Conservation (phyloP, 164 flowering plant species). For the Euptelea pleiosperma region DNA sequence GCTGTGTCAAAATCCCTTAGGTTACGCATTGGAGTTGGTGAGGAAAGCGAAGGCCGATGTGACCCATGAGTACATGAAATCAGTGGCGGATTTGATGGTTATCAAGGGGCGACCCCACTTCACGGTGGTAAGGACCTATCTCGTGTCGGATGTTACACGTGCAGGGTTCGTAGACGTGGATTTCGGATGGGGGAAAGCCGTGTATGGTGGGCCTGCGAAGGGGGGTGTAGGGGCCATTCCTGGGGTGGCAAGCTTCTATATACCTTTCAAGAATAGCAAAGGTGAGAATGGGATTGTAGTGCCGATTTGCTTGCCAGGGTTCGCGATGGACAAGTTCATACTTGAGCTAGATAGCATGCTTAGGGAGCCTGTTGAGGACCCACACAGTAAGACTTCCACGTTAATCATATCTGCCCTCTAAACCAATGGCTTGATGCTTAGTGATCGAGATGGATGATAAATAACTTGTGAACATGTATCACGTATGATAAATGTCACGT, state of each 20-base stretch:
- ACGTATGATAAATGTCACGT: no score
- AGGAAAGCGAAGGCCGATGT: conserved; percentile 21
- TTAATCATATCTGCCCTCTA: conserved; percentile 2
- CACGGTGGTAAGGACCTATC: conserved; percentile 32
- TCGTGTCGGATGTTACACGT: conserved; percentile 49
- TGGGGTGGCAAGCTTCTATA: conserved; percentile 40
- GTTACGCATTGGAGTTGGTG: conserved; percentile 28
- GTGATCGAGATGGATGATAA: no score
- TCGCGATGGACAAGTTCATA: conserved; percentile 47
- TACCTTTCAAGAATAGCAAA: conserved; percentile 25
- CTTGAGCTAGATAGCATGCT: conserved; percentile 25
- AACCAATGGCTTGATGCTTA: no score
- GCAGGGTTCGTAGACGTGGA: conserved; percentile 49
- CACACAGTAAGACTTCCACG: background rate
- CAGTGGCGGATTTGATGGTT: conserved; percentile 32
- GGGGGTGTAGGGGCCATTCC: conserved; percentile 43
- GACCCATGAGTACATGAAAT: conserved; percentile 32
- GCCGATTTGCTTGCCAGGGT: conserved; percentile 45
- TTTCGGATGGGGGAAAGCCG: conserved; percentile 62
- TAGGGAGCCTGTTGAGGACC: background rate
- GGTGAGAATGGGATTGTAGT: conserved; percentile 56
- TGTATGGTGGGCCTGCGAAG: conserved; percentile 48
- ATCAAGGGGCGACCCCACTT: conserved; percentile 27
- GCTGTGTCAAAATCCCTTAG: conserved; percentile 16
- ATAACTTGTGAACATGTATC: no score